Conservation (phyloP, 2,329 filamentous ascomycete species). For the Calonectria pseudoturangicola region DNA sequence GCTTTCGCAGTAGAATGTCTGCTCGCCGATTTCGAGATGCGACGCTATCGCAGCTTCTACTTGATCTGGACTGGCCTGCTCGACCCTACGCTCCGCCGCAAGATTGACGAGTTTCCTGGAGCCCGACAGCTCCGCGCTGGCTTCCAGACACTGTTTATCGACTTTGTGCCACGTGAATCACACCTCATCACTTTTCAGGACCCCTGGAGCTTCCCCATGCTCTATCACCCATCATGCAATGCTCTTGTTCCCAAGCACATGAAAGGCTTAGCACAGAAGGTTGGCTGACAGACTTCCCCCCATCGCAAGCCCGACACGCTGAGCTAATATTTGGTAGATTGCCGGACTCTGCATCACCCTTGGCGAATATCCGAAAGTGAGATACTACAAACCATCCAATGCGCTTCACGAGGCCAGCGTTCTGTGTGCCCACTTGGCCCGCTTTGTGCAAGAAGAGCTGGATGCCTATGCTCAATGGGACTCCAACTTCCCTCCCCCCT, state of each 20-base stretch:
- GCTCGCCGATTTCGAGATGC: constrained; percentile 91
- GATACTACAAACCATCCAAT: constrained; percentile 87
- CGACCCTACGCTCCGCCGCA: constrained; percentile 80
- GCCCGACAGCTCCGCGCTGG: constrained; percentile 85
- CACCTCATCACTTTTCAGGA: constrained; percentile 94
- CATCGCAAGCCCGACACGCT: not conserved
- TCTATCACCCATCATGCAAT: constrained; percentile 95
- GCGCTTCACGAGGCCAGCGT: constrained; percentile 91
- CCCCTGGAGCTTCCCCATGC: constrained; percentile 94
- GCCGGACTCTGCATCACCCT: constrained; percentile 87
- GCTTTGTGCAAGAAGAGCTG: constrained; percentile 93
- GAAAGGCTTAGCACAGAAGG: constrained; percentile 91
- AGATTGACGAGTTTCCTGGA: constrained; percentile 82
- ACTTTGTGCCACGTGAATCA: constrained; percentile 93
- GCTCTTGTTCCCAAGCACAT: constrained; percentile 88
- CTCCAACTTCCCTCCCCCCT: constrained; percentile 87
- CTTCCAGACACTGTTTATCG: constrained; percentile 88
- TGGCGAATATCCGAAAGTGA: constrained; percentile 94
- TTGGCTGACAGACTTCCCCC: constrained; percentile 59
- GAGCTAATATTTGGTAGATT: constrained; percentile 55
- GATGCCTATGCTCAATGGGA: constrained; percentile 92
- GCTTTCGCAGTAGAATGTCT: constrained; percentile 94
- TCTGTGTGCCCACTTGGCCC: constrained; percentile 89
- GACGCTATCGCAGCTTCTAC: constrained; percentile 86
- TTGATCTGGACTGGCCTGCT: constrained; percentile 90